Evolutionary conservation across 345 rosid species (phyloP).

Genomic region (Salix suchowensis): DNA sequence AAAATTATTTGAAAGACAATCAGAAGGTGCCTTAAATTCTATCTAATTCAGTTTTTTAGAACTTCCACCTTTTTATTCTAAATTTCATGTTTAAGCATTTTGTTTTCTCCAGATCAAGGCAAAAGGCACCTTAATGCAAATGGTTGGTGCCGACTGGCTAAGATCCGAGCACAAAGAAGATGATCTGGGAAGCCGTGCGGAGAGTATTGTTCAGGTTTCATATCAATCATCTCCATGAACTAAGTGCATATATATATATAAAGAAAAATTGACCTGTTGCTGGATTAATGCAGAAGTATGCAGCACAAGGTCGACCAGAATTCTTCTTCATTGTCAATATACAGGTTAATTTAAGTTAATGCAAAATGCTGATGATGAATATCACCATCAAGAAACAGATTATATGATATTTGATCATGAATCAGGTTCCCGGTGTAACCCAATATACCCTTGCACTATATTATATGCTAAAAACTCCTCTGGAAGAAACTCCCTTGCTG

Average conservation of each 20-base stretch:
- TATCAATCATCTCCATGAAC: background rate
- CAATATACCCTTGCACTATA: slow-evolving; percentile 62
- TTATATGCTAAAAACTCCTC: slow-evolving; percentile 64
- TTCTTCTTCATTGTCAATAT: slow-evolving; percentile 82
- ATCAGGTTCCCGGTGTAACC: slow-evolving; percentile 69
- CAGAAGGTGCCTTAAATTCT: slow-evolving; percentile 49
- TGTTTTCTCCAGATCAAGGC: slow-evolving; percentile 51
- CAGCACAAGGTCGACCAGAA: slow-evolving; percentile 54
- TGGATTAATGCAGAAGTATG: slow-evolving; percentile 39
- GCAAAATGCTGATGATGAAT: background rate
- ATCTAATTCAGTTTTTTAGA: background rate
- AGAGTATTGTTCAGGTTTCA: slow-evolving; percentile 68
- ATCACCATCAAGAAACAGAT: background rate
- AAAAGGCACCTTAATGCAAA: slow-evolving; percentile 61
- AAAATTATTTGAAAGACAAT: slow-evolving; percentile 57
- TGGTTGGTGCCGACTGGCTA: slow-evolving; percentile 97
- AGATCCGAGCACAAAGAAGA: slow-evolving; percentile 69
- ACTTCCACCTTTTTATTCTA: background rate
- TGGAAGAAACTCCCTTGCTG: slow-evolving; percentile 69
- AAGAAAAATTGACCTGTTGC: background rate
- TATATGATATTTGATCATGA: background rate
- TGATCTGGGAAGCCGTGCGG: slow-evolving; percentile 63
- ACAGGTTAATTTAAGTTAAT: slow-evolving; percentile 41
- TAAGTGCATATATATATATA: background rate
- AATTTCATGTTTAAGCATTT: background rate